Evolutionary conservation across 169 alveolate genomes (phyloP), one percentile per base, ranked within the genome.

Genomic region (Plasmodium cynomolgi): DNA sequence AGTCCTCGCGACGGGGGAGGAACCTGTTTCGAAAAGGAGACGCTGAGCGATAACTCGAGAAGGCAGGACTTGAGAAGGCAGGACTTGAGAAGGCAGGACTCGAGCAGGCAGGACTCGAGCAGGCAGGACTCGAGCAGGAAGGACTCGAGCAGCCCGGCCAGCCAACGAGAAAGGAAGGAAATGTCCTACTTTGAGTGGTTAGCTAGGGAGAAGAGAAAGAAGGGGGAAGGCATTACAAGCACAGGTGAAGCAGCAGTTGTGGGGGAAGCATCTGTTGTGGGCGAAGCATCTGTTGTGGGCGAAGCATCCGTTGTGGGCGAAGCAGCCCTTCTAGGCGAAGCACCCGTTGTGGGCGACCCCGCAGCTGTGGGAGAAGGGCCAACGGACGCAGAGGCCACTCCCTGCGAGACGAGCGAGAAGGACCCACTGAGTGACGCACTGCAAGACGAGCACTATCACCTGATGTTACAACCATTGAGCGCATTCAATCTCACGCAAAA

Each of bases 111-210:
- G n/a, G n/a, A n/a, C n/a, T n/a, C n/a, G 0, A 47, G 68, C 56
- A 86, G 44, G 34, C 41, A 58, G 1, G 20, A 41, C 1, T 68
- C 85, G 0, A 47, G 68, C 56, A 86, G 44, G 34, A 29, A 58
- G 1, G 20, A 41, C 1, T 68, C 94, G 11, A 80, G 41, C n/a
- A 41, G 29, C 17, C 26, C 84, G 5, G 17, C 20, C 17, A 79
- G 54, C 74, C 71, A 80, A 39, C 68, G 41, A 11, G 94, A 88
- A 54, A 80, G 82, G 50, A 88, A 88, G 74, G 94, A 88, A 44
- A 62, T 88, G 9, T 88, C 94, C 13, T 88, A 88, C 54, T 88
- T 88, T 80, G 90, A 88, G 34, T 88, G 94, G 94, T 34, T 88
- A 74, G 94, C 94, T 20, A 79, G 34, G 50, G 94, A 88, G 37